These are phyloP conservation scores for Suillus decipiens DNA, from an alignment of 768 basidiomycete species.

Conservation along the genomic window DNA sequence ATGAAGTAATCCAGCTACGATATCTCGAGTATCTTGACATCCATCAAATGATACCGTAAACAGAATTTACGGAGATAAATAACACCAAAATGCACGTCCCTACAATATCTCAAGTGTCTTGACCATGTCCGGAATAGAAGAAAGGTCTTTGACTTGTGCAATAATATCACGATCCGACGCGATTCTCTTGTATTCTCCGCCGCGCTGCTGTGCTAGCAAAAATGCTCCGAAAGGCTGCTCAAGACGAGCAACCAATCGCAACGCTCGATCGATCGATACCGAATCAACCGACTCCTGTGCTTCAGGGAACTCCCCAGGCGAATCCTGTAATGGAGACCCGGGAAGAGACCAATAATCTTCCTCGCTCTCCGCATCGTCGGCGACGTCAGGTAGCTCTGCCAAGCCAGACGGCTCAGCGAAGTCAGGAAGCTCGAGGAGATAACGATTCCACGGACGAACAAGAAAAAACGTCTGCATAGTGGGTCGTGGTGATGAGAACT, in stretches of 20 bases:
- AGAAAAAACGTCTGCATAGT: not conserved
- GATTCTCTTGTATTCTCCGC: not conserved
- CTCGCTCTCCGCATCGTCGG: not conserved
- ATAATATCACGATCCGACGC: not conserved
- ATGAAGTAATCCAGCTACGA: too few species aligned
- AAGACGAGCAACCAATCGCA: not conserved
- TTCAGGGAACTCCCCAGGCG: not conserved
- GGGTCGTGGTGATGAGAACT: not conserved
- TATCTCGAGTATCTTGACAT: too few species aligned
- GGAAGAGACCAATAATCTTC: not conserved
- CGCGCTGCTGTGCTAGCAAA: not conserved
- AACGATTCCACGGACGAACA: not conserved
- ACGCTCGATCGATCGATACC: not conserved
- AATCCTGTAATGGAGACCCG: not conserved
- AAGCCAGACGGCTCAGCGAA: not conserved
- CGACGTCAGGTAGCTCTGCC: not conserved
- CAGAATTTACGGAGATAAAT: too few species aligned
- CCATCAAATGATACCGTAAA: too few species aligned
- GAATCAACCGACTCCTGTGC: not conserved
- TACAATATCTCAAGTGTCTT: not conserved
- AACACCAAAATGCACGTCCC: not conserved
- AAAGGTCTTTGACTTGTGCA: not conserved
- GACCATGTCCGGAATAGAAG: not conserved
- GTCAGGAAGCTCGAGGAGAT: not conserved
- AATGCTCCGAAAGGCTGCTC: not conserved